A percentile compares a stretch with the other conserved stretches of the same genome.
These are phyloP conservation scores for Drechslerella dactyloides DNA, from an alignment of 2,329 filamentous ascomycete genomes.

Conservation along the genomic window DNA sequence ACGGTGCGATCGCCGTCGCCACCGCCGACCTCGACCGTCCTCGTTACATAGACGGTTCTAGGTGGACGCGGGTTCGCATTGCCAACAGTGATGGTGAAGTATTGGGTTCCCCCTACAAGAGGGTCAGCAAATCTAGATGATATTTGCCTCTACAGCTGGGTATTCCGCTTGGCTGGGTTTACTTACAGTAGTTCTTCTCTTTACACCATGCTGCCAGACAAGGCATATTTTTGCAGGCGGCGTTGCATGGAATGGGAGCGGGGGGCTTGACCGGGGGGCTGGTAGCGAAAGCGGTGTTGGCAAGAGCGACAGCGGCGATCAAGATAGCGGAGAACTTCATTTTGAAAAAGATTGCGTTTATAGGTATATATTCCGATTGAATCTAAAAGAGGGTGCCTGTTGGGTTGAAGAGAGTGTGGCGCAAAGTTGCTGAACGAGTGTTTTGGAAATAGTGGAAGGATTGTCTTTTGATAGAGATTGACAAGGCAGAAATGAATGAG, in stretches of 20 bases:
- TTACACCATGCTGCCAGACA: slow-evolving; percentile 27
- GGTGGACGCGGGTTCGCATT: neutral
- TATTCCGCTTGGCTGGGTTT: neutral
- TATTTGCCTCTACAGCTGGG: neutral
- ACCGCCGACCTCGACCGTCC: neutral
- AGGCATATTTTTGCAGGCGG: slow-evolving; percentile 25
- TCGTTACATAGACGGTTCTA: slow-evolving; percentile 16
- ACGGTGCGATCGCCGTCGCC: slow-evolving; percentile 11
- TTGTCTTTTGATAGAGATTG: too few species aligned
- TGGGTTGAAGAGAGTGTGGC: neutral
- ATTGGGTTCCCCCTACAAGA: neutral
- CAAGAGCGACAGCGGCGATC: slow-evolving; percentile 14
- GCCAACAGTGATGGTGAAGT: slow-evolving; percentile 19
- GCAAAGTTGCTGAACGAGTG: neutral
- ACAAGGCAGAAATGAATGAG: too few species aligned
- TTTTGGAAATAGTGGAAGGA: too few species aligned
- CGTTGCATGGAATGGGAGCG: slow-evolving; percentile 12
- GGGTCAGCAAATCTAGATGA: too few species aligned
- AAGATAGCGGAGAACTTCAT: slow-evolving; percentile 30
- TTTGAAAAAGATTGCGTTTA: slow-evolving; percentile 3
- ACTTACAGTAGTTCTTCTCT: slow-evolving; percentile 21
- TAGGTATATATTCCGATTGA: neutral
- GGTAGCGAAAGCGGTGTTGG: slow-evolving; percentile 15
- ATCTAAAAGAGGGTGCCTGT: neutral
- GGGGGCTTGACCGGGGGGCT: neutral